Percentiles rank a stretch among this genome's conserved stretches.
These are phyloP conservation scores for Calonectria pteridis DNA, from an alignment of 2,329 filamentous ascomycete species.

Conservation along the genomic window DNA sequence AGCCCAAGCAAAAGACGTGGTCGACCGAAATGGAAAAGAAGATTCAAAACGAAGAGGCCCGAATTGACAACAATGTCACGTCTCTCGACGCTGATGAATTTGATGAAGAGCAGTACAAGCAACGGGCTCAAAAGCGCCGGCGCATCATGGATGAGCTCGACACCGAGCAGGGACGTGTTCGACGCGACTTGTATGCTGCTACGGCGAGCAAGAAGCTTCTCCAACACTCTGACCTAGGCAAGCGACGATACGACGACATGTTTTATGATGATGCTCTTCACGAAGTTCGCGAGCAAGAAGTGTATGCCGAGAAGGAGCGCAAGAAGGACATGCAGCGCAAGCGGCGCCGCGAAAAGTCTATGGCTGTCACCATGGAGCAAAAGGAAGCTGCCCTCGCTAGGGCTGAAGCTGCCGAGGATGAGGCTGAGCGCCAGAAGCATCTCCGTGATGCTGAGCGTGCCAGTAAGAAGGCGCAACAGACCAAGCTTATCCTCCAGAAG, in stretches of 20 bases:
- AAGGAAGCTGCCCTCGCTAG: constrained; percentile 86
- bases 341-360: constrained; percentile 93
- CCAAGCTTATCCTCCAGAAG: constrained; percentile 87
- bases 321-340: constrained; percentile 99
- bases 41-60: constrained; percentile 53
- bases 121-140: constrained; percentile 75
- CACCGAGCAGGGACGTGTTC: constrained; percentile 71
- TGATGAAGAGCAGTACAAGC: constrained; percentile 61
- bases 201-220: constrained; percentile 72
- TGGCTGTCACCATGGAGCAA: constrained; percentile 91
- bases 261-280: constrained; percentile 86
- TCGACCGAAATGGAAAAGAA: constrained; percentile 64
- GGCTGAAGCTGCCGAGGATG: constrained; percentile 83
- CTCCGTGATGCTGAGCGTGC: constrained; percentile 89
- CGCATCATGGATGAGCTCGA: constrained; percentile 76
- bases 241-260: constrained; percentile 79
- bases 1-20: constrained; percentile 74
- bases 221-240: constrained; percentile 77
- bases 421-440: constrained; percentile 83
- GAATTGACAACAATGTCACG: constrained; percentile 61
- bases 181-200: constrained; percentile 70
- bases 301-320: constrained; percentile 95
- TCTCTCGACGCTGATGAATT: constrained; percentile 59
- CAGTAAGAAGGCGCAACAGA: constrained; percentile 92
- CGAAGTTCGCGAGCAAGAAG: constrained; percentile 89